Evolutionary conservation across 352 stramenopile species (phyloP).

Genomic region (Pythium brassicae): DNA sequence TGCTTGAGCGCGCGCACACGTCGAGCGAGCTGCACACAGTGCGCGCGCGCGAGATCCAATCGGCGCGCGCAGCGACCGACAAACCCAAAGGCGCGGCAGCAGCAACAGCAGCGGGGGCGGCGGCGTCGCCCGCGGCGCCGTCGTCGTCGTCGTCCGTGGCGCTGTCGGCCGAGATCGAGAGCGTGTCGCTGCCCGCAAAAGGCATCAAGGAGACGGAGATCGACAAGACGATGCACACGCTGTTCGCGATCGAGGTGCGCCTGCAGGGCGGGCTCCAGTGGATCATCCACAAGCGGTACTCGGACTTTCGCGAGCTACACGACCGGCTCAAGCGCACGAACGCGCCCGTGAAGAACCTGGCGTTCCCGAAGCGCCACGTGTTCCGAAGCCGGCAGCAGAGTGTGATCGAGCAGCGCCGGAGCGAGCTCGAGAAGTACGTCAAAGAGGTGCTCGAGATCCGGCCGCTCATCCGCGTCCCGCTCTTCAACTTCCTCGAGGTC

Average conservation of each 20-base stretch:
- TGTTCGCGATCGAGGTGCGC: constrained; percentile 78
- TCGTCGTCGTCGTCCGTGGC: constrained; percentile 29
- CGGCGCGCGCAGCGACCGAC: constrained; percentile 32
- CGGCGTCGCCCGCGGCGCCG: constrained; percentile 16
- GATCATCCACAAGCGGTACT: constrained; percentile 88
- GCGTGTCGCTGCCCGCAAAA: constrained; percentile 59
- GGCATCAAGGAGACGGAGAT: constrained; percentile 77
- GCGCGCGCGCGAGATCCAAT: constrained; percentile 42
- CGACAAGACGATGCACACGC: constrained; percentile 76
- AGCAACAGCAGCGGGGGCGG: neutral
- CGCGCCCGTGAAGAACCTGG: constrained; percentile 67
- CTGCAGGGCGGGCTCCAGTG: constrained; percentile 79
- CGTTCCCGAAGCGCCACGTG: constrained; percentile 84
- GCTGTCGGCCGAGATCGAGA: constrained; percentile 82
- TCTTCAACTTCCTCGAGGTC: constrained; percentile 89
- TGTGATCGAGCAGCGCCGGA: constrained; percentile 82
- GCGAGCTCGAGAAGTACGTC: constrained; percentile 86
- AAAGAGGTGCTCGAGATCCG: constrained; percentile 82
- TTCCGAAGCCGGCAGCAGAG: constrained; percentile 82
- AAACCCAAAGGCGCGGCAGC: too few species aligned
- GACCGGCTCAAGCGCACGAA: constrained; percentile 80
- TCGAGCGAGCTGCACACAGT: constrained; percentile 65
- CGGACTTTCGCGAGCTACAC: constrained; percentile 85
- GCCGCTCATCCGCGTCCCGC: constrained; percentile 71
- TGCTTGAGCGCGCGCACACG: constrained; percentile 67